Evolutionary conservation across 345 rosid species (phyloP).

Genomic region (Sonneratia caseolaris): DNA sequence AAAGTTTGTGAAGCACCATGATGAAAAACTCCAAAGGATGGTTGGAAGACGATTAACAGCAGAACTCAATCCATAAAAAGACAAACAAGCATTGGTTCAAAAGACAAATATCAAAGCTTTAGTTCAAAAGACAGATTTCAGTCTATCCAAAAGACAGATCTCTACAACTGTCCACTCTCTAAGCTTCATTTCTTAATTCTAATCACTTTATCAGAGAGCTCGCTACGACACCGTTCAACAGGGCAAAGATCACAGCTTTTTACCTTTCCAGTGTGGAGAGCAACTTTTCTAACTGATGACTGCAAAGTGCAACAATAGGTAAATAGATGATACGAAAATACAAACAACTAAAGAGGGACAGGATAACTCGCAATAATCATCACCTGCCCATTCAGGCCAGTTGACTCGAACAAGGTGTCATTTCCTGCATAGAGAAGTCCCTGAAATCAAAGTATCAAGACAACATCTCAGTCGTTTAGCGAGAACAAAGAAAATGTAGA

Average conservation of each 20-base stretch:
- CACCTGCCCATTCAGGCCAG: slow-evolving; percentile 58
- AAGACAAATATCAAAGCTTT: not conserved
- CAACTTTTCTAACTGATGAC: slow-evolving; percentile 83
- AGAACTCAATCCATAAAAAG: not conserved
- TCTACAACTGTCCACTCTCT: no score
- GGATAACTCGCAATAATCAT: slow-evolving; percentile 5
- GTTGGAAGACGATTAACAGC: not conserved
- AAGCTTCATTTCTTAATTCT: not conserved
- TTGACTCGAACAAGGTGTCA: slow-evolving; percentile 72
- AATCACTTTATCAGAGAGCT: not conserved
- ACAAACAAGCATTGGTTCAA: not conserved
- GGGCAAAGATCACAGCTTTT: slow-evolving; percentile 3
- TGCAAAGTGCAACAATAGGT: slow-evolving; percentile 16
- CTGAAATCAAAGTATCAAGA: slow-evolving; percentile 24
- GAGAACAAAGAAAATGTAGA: not conserved
- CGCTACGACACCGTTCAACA: not conserved
- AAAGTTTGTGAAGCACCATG: not conserved
- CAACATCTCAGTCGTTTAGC: not conserved
- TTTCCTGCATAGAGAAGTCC: slow-evolving; percentile 77
- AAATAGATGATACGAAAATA: not conserved
- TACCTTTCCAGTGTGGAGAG: slow-evolving; percentile 76
- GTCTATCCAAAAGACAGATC: no score
- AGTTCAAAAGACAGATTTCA: not conserved
- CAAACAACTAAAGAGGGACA: not conserved
- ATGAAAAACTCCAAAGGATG: not conserved